Conservation (phyloP, 2,329 filamentous ascomycete genomes). For the Fusarium keratoplasticum region DNA sequence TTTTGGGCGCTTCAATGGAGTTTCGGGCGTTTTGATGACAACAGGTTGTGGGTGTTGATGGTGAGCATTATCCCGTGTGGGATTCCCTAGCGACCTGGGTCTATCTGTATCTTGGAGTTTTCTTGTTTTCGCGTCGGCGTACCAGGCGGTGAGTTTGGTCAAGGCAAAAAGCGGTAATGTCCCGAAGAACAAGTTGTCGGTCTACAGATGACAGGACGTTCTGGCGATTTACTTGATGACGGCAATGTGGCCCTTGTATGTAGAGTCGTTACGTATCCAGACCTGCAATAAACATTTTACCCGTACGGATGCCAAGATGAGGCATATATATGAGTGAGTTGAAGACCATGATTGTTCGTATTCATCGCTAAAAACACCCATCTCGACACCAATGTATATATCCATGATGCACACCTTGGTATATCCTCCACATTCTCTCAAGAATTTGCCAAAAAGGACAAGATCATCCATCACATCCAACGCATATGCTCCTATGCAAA, state of each 20-base stretch:
- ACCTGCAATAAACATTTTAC: not conserved
- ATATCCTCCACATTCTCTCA: conserved; percentile 38
- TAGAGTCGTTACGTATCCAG: not conserved
- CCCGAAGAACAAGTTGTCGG: not conserved
- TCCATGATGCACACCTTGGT: conserved; percentile 27
- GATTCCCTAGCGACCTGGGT: not conserved
- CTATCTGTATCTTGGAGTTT: not conserved
- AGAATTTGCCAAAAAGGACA: conserved; percentile 8
- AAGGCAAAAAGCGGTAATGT: not conserved
- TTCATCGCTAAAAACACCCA: conserved; percentile 11
- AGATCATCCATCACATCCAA: not conserved
- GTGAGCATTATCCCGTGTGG: not conserved
- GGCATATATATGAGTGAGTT: not conserved
- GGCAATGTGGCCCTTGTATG: not conserved
- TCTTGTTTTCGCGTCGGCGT: not conserved
- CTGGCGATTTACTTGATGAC: not conserved
- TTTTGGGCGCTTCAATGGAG: not conserved
- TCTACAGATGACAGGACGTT: not conserved
- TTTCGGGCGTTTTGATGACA: not conserved
- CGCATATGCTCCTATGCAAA: not conserved
- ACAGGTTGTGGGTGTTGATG: not conserved
- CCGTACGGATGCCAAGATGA: not conserved
- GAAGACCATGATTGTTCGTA: not conserved
- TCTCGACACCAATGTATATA: conserved; percentile 7
- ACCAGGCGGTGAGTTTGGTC: not conserved